phyloP scores from a whole-genome alignment of 1,284 basidiomycete genomes.

The Rhizoctonia solani region DNA sequence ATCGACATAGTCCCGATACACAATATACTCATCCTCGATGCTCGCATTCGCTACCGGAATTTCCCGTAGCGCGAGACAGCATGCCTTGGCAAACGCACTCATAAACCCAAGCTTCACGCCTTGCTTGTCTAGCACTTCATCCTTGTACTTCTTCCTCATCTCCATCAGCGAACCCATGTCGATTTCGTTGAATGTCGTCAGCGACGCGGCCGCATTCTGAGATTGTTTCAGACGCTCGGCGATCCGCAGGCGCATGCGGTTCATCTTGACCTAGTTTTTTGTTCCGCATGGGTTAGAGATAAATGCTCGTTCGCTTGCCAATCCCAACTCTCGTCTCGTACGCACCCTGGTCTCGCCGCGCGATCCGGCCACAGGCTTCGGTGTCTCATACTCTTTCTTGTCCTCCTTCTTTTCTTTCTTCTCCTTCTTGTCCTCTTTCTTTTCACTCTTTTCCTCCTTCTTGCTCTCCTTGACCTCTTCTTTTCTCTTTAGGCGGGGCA shows the following conservation, averaged over 20 bases:
- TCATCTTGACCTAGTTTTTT: constrained; percentile 99
- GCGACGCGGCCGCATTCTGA: constrained; percentile 94
- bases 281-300: constrained; percentile 13
- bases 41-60: constrained; percentile 94
- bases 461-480: constrained; percentile 43
- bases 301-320: no score
- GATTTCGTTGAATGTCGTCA: constrained; percentile 99
- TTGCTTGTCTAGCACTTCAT: constrained; percentile 86
- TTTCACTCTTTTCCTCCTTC: constrained; percentile 35
- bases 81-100: constrained; percentile 94
- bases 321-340: constrained; percentile 28
- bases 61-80: constrained; percentile 84
- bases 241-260: constrained; percentile 95
- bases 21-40: constrained; percentile 94
- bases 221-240: constrained; percentile 98
- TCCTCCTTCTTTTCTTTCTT: constrained; percentile 43
- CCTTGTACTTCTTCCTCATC: constrained; percentile 96
- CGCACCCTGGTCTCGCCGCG: constrained; percentile 85
- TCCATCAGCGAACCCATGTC: constrained; percentile 97
- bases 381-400: constrained; percentile 10
- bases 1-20: constrained; percentile 95
- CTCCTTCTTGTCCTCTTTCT: constrained; percentile 40
- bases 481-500: constrained; percentile 39
- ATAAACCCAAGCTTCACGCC: constrained; percentile 99
- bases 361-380: constrained; percentile 43